Percentiles rank a stretch among this genome's conserved stretches.
phyloP scores from a whole-genome alignment of 805 yeast species.

The Yamadazyma tumulicola region DNA sequence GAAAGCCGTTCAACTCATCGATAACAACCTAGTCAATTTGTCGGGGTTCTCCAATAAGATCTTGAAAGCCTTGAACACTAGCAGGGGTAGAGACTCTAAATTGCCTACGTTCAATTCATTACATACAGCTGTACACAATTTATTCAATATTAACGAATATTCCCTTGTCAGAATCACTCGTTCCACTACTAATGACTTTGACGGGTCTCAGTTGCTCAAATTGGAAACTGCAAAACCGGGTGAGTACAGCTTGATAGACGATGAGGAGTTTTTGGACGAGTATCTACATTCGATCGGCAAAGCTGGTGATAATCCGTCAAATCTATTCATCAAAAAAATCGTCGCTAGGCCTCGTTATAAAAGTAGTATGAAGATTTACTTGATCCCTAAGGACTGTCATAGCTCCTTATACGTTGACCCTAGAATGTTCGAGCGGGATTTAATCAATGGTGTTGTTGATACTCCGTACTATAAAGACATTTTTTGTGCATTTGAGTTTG shows the following conservation, averaged over 20 bases:
- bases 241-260: slow-evolving; percentile 47
- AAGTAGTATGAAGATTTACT: slow-evolving; percentile 58
- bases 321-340: slow-evolving; percentile 51
- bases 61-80: slow-evolving; percentile 25
- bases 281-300: slow-evolving; percentile 38
- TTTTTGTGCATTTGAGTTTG: slow-evolving; percentile 18
- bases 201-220: slow-evolving; percentile 51
- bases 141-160: slow-evolving; percentile 41
- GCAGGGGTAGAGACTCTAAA: neutral
- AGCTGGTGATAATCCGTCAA: slow-evolving; percentile 41
- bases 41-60: slow-evolving; percentile 33
- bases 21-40: slow-evolving; percentile 36
- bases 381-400: slow-evolving; percentile 41
- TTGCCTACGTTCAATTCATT: slow-evolving; percentile 38
- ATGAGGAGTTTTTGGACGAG: slow-evolving; percentile 39
- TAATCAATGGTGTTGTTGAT: slow-evolving; percentile 47
- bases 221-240: slow-evolving; percentile 57
- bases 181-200: slow-evolving; percentile 49
- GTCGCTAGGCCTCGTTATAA: slow-evolving; percentile 63
- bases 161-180: slow-evolving; percentile 51
- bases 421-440: slow-evolving; percentile 50
- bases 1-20: slow-evolving; percentile 34
- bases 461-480: slow-evolving; percentile 18
- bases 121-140: slow-evolving; percentile 42
- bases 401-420: slow-evolving; percentile 45